Conservation (phyloP, 129 eudicot genomes). For the Tagetes patula region DNA sequence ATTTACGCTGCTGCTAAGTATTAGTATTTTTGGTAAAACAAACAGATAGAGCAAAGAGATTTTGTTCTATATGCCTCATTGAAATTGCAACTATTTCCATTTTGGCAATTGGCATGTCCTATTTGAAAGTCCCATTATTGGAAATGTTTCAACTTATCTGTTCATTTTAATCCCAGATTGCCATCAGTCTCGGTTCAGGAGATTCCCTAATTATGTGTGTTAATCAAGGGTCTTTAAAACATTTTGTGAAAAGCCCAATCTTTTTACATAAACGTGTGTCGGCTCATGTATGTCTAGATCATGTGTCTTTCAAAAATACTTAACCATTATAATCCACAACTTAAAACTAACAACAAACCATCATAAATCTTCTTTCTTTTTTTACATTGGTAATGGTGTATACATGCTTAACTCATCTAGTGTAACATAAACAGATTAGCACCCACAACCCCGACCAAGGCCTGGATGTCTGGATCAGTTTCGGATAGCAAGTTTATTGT, state of each 20-base stretch:
- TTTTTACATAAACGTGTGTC: not conserved
- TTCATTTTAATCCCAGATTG: not conserved
- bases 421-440: conserved; percentile 2
- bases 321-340: not conserved
- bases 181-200: not conserved
- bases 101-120: not conserved
- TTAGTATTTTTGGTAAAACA: not conserved
- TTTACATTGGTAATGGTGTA: not conserved
- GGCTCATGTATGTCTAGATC: conserved; percentile 2
- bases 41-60: not conserved
- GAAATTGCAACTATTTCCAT: conserved; percentile 10
- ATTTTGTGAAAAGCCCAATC: not conserved
- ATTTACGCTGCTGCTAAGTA: not conserved
- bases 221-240: conserved; percentile 3
- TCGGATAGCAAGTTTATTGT: not conserved
- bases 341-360: not conserved
- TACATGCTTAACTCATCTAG: not conserved
- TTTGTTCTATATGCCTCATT: not conserved
- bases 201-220: conserved; percentile 1
- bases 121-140: not conserved
- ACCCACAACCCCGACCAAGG: conserved; percentile 2
- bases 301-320: not conserved
- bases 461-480: not conserved
- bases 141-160: not conserved
- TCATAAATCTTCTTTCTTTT: not conserved